Evolutionary conservation across 1,139 yeast genomes (phyloP).

Genomic region (Meyerozyma smithsonii): DNA sequence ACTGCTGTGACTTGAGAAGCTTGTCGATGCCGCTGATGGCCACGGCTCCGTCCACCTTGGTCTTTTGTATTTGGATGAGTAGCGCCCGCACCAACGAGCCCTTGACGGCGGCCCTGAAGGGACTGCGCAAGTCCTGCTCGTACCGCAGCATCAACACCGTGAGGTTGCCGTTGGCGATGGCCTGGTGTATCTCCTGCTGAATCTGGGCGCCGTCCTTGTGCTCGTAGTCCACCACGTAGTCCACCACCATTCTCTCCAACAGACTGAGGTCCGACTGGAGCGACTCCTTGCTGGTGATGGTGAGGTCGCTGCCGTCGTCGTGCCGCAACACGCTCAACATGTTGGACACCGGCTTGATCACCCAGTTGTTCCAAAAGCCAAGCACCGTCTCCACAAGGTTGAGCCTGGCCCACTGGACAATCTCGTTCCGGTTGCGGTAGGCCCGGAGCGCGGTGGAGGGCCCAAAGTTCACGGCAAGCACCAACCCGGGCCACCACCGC

Average conservation of each 20-base stretch:
- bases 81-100: slow-evolving; percentile 77
- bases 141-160: slow-evolving; percentile 76
- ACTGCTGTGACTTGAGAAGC: slow-evolving; percentile 81
- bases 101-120: slow-evolving; percentile 54
- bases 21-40: slow-evolving; percentile 91
- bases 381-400: slow-evolving; percentile 58
- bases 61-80: slow-evolving; percentile 85
- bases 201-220: slow-evolving; percentile 16
- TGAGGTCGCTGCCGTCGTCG: slow-evolving; percentile 66
- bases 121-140: slow-evolving; percentile 69
- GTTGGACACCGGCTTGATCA: slow-evolving; percentile 68
- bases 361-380: slow-evolving; percentile 80
- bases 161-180: slow-evolving; percentile 65
- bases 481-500: slow-evolving; percentile 66
- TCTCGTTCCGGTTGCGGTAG: slow-evolving; percentile 47
- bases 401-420: slow-evolving; percentile 50
- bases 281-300: slow-evolving; percentile 77
- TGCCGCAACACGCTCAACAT: slow-evolving; percentile 77
- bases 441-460: slow-evolving; percentile 43
- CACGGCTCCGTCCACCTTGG: slow-evolving; percentile 90
- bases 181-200: slow-evolving; percentile 30
- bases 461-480: slow-evolving; percentile 39
- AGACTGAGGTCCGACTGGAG: slow-evolving; percentile 74
- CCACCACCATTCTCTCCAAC: slow-evolving; percentile 81
- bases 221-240: slow-evolving; percentile 35